phyloP scores from a whole-genome alignment of 2,329 filamentous ascomycete species.

The Hansfordia pulvinata region DNA sequence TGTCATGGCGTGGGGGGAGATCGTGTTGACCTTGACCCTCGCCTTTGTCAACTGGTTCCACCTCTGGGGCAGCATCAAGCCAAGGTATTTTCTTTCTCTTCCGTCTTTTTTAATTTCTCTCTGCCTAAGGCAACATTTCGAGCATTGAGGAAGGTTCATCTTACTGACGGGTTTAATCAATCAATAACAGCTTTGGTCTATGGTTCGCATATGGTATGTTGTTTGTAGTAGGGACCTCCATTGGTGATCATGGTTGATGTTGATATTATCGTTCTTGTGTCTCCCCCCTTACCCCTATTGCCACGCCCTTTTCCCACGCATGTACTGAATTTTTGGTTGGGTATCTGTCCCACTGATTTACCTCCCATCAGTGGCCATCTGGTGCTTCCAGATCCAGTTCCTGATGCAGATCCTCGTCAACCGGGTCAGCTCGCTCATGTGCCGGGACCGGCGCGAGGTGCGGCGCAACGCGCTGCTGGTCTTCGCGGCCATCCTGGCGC shows the following conservation, averaged over 20 bases:
- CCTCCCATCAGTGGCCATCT: neutral
- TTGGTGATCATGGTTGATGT: too few relatives aligned
- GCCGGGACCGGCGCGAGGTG: constrained; percentile 10
- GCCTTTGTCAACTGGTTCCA: neutral
- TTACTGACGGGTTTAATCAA: too few relatives aligned
- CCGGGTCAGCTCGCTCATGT: constrained; percentile 24
- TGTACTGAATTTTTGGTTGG: neutral
- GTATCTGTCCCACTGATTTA: neutral
- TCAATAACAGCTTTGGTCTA: too few relatives aligned
- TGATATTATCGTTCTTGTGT: too few relatives aligned
- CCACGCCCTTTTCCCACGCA: too few relatives aligned
- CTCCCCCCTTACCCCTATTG: too few relatives aligned
- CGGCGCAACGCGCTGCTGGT: constrained; percentile 18
- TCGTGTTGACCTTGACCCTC: neutral
- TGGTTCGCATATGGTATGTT: too few relatives aligned
- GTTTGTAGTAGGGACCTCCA: too few relatives aligned
- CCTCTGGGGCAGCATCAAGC: neutral
- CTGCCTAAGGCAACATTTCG: too few relatives aligned
- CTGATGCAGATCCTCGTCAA: constrained; percentile 31
- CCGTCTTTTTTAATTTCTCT: too few relatives aligned
- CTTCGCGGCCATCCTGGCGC: constrained; percentile 18
- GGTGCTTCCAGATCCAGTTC: neutral
- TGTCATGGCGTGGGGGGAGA: neutral
- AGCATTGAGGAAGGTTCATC: too few relatives aligned
- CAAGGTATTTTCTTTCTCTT: too few relatives aligned